Percentiles rank a stretch among this genome's conserved stretches.
Evolutionary conservation across 2,329 filamentous ascomycete species (phyloP).

Genomic region (Aspergillus carbonarius): DNA sequence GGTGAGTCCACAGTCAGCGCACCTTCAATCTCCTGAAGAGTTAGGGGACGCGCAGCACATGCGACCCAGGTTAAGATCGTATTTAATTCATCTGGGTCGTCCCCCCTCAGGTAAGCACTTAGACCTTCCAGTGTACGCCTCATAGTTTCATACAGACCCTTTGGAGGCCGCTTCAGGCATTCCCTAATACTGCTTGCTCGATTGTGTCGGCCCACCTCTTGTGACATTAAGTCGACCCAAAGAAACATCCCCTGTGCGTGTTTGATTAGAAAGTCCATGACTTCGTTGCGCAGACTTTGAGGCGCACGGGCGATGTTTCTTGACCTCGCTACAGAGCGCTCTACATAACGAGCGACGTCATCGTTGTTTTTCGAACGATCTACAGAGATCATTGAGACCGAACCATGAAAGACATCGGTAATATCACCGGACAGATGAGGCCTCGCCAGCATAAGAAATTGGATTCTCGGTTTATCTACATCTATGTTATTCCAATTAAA

Average conservation of each 20-base stretch:
- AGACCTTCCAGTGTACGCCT: not conserved
- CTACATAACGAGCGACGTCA: not conserved
- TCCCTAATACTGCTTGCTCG: not conserved
- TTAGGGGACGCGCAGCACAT: not conserved
- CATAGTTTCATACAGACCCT: not conserved
- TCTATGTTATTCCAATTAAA: not conserved
- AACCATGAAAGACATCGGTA: not conserved
- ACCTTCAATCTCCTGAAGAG: not conserved
- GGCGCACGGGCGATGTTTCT: not conserved
- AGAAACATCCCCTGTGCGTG: not conserved
- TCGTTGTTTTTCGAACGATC: not conserved
- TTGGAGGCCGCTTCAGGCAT: not conserved
- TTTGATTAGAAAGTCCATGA: not conserved
- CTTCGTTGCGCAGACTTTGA: not conserved
- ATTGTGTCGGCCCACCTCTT: not conserved
- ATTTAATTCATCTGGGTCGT: not conserved
- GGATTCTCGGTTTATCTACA: not conserved
- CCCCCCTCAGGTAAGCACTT: not conserved
- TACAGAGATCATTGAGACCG: not conserved
- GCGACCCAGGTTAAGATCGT: not conserved
- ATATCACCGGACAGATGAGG: not conserved
- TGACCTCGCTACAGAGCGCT: not conserved
- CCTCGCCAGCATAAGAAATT: not conserved
- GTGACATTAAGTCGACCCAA: not conserved
- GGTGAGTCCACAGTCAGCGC: not conserved